Percentiles rank a stretch among this genome's conserved stretches.
Conservation (phyloP, 805 yeast genomes). For the Citeromyces matritensis region DNA sequence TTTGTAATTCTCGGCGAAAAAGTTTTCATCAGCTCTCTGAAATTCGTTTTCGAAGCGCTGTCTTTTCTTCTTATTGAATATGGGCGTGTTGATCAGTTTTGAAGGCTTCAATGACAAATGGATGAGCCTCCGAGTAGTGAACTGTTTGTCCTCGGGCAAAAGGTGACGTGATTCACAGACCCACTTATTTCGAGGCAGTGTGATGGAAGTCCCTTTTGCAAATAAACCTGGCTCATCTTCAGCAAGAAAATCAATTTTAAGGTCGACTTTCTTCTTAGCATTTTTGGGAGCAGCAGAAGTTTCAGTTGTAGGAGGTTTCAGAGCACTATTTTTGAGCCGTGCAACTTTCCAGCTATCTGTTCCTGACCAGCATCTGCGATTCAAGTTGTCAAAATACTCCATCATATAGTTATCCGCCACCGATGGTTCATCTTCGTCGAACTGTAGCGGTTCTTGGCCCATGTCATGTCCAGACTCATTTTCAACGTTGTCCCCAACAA, state of each 20-base stretch:
- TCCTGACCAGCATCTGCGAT: conserved; percentile 75
- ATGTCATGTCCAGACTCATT: too few relatives aligned
- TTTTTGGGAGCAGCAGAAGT: conserved; percentile 1
- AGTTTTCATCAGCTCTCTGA: conserved; percentile 31
- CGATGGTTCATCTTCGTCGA: conserved; percentile 4
- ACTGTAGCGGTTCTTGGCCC: too few relatives aligned
- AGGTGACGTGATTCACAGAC: conserved; percentile 9
- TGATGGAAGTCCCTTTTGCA: conserved; percentile 8
- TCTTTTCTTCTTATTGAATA: conserved; percentile 9
- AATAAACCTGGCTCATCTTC: conserved; percentile 11
- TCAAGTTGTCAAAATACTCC: conserved; percentile 67
- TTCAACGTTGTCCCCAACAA: conserved; percentile 13
- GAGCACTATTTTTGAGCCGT: conserved; percentile 18
- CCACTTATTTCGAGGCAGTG: conserved; percentile 10
- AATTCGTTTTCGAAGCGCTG: conserved; percentile 8
- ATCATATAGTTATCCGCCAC: conserved; percentile 30
- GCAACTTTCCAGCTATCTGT: conserved; percentile 85
- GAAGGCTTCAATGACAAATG: conserved; percentile 30
- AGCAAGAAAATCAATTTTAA: conserved; percentile 12
- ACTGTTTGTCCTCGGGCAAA: conserved; percentile 34
- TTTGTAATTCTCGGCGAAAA: conserved; percentile 30
- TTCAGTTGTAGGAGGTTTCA: neutral
- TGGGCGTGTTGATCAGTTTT: conserved; percentile 12
- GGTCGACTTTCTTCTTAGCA: conserved; percentile 17
- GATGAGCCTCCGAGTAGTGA: conserved; percentile 29